A percentile compares a stretch with the other conserved stretches of the same genome.
phyloP scores from a whole-genome alignment of 306 rosid genomes.

The Cicer pinnatifidum region DNA sequence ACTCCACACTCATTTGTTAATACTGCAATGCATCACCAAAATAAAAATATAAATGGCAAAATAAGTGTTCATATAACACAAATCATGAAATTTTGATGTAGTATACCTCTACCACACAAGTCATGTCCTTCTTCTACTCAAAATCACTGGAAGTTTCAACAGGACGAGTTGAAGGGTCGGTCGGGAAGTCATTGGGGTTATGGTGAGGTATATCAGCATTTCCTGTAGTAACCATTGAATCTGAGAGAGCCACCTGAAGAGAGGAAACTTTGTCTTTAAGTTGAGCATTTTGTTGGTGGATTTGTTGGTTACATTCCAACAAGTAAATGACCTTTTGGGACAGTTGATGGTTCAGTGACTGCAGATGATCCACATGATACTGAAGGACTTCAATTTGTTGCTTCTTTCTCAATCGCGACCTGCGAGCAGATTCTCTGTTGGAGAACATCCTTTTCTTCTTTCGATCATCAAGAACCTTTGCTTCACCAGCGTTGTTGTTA shows the following conservation, averaged over 20 bases:
- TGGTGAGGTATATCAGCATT: conserved; percentile 42
- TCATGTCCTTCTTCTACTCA: conserved; percentile 9
- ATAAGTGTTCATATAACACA: conserved; percentile 11
- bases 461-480: conserved; percentile 66
- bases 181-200: conserved; percentile 35
- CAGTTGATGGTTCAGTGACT: conserved; percentile 50
- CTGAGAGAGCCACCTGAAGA: conserved; percentile 46
- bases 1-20: conserved; percentile 15
- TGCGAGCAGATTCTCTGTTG: conserved; percentile 78
- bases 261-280: conserved; percentile 51
- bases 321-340: conserved; percentile 53
- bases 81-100: background rate
- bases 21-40: conserved; percentile 20
- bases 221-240: conserved; percentile 39
- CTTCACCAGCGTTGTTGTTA: conserved; percentile 65
- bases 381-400: conserved; percentile 52
- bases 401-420: conserved; percentile 73
- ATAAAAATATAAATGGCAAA: conserved; percentile 9
- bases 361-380: conserved; percentile 47
- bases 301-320: conserved; percentile 54
- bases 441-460: conserved; percentile 80
- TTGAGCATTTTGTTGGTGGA: conserved; percentile 51
- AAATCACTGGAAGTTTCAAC: conserved; percentile 32
- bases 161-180: conserved; percentile 45
- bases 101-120: background rate